A percentile compares a stretch with the other conserved stretches of the same genome.
phyloP scores from a whole-genome alignment of 352 stramenopile species.

The Phytophthora tentaculata region DNA sequence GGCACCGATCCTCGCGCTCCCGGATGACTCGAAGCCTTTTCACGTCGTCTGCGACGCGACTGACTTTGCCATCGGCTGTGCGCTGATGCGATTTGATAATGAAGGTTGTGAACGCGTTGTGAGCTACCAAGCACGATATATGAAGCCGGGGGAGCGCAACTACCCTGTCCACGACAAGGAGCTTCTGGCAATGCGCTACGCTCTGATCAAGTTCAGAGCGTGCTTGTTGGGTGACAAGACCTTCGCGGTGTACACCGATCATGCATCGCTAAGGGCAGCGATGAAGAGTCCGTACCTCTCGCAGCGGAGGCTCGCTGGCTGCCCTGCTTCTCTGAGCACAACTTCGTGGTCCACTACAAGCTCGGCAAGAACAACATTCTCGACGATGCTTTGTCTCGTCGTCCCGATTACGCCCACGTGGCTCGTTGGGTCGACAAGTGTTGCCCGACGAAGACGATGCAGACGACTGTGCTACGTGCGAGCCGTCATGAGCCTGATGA shows the following conservation, averaged over 20 bases:
- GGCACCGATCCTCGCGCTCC: not conserved
- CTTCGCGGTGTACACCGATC: not conserved
- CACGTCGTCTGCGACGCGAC: slow-evolving; percentile 1
- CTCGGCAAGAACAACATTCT: not conserved
- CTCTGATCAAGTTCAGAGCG: not conserved
- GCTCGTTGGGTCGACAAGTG: not conserved
- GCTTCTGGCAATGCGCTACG: not conserved
- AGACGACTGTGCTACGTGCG: no score
- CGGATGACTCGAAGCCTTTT: not conserved
- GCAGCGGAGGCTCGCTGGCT: not conserved
- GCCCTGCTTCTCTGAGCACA: not conserved
- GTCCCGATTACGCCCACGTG: not conserved
- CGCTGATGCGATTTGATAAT: not conserved
- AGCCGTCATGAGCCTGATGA: no score
- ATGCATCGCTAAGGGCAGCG: not conserved
- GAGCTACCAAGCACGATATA: not conserved
- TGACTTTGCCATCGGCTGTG: not conserved
- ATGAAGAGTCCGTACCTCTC: not conserved
- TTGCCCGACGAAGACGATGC: no score
- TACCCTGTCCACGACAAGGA: not conserved
- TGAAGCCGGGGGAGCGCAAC: not conserved
- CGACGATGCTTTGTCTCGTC: not conserved
- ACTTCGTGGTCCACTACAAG: not conserved
- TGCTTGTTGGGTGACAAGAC: not conserved
- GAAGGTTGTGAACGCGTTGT: not conserved